Base-by-base conservation (phyloP, 805 yeast genomes). In the Hagleromyces aurorensis region DNA sequence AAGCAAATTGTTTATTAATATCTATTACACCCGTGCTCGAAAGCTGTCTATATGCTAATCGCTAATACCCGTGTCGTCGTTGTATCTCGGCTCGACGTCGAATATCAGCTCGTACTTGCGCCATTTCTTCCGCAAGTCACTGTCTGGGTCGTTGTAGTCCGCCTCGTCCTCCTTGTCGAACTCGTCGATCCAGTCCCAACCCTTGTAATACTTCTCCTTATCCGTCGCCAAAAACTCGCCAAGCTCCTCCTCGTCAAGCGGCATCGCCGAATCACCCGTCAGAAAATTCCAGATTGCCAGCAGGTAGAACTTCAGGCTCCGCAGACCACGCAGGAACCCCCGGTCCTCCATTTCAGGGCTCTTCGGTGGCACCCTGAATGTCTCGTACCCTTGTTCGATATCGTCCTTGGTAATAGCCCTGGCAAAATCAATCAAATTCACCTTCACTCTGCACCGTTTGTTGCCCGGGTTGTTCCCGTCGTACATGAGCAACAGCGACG, bases 381-480 rank as follows among this genome's bases (percentile, higher is more conserved):
- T 46, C 10, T 52, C 52, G 0, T 65, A 58, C 11, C 63, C 47
- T 39, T 44, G 48, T 9, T 40, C 34, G 22, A 64, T 61, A 34
- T 70, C 72, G 23, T 72, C 78, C 3, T 74, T 74, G 18, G 85
- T 80, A 10, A 85, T 78, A 48, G 94, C 81, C 51, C 87, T 94
- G 1, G 97, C 97, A 66, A 91, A 91, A 59, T 91, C 99, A 43
- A 91, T 91, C 32, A 93, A 69, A 39, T 86, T 73, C n/a, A 86
- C 74, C 37, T 55, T 57, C 20, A 60, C 57, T 19, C 44, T 40
- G 15, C 43, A 38, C 13, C 47, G 41, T 19, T 46, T 39, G 22
- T 37, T 38, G 1, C 40, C 32, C 5, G 43, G 44, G 15, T 40
- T 35, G 27, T 37, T 43, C 8, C 86, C 93, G 50, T 91, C 97